phyloP scores from a whole-genome alignment of 1,139 yeast species.

The Kodamaea arcana region DNA sequence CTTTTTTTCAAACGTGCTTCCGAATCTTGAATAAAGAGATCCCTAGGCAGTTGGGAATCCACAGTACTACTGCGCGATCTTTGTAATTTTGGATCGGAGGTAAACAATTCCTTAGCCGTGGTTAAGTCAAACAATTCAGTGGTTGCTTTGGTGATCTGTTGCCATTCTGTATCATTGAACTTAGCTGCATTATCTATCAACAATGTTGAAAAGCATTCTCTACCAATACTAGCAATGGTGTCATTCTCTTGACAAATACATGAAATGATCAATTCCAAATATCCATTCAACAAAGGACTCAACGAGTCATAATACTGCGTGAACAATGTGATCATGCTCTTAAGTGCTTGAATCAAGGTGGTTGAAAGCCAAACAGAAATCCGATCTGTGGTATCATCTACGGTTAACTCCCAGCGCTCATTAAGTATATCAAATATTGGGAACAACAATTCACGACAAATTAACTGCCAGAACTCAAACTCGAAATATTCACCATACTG shows the following conservation, averaged over 20 bases:
- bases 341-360: constrained; percentile 89
- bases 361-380: constrained; percentile 95
- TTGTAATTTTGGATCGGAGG: constrained; percentile 54
- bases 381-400: constrained; percentile 66
- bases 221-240: constrained; percentile 91
- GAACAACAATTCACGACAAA: constrained; percentile 74
- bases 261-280: constrained; percentile 69
- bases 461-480: constrained; percentile 73
- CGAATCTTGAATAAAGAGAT: constrained; percentile 16
- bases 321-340: constrained; percentile 81
- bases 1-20: constrained; percentile 26
- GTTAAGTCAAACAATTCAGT: constrained; percentile 71
- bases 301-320: constrained; percentile 75
- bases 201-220: constrained; percentile 78
- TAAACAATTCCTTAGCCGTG: constrained; percentile 81
- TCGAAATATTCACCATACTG: constrained; percentile 77
- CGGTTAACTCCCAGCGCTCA: constrained; percentile 68
- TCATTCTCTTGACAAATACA: constrained; percentile 97
- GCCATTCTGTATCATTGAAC: constrained; percentile 71
- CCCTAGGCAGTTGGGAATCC: constrained; percentile 10
- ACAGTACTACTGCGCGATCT: constrained; percentile 4
- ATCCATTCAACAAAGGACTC: constrained; percentile 70
- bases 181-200: constrained; percentile 69
- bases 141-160: constrained; percentile 59
- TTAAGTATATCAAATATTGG: constrained; percentile 85